Conservation (phyloP, 2,329 filamentous ascomycete species). For the Penicillium brasilianum region DNA sequence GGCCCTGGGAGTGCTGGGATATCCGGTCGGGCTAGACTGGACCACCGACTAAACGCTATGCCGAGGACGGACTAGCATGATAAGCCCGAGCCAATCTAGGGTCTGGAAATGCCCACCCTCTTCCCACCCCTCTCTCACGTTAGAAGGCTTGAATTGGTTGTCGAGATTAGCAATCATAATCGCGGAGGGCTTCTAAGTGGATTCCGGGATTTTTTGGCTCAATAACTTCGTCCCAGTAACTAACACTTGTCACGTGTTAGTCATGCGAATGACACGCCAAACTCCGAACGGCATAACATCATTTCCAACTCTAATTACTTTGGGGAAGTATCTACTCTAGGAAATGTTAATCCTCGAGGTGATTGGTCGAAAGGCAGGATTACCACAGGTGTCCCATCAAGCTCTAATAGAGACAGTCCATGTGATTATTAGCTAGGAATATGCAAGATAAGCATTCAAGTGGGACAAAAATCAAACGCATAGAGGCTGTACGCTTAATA, state of each 20-base stretch:
- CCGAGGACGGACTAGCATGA: conserved; percentile 1
- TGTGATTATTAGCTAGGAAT: neutral
- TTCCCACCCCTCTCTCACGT: neutral
- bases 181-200: neutral
- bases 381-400: neutral
- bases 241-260: neutral
- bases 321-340: neutral
- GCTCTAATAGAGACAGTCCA: neutral
- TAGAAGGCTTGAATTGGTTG: neutral
- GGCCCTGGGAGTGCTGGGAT: neutral
- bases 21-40: conserved; percentile 18
- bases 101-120: neutral
- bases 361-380: neutral
- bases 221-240: neutral
- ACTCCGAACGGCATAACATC: neutral
- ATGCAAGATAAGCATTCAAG: neutral
- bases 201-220: neutral
- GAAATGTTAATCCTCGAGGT: neutral
- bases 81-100: neutral
- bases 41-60: neutral
- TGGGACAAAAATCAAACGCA: neutral
- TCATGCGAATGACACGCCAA: neutral
- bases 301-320: neutral
- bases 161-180: neutral
- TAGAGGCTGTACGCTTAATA: neutral